Conservation (phyloP, 1,284 basidiomycete species). For the Malassezia yamatoensis region DNA sequence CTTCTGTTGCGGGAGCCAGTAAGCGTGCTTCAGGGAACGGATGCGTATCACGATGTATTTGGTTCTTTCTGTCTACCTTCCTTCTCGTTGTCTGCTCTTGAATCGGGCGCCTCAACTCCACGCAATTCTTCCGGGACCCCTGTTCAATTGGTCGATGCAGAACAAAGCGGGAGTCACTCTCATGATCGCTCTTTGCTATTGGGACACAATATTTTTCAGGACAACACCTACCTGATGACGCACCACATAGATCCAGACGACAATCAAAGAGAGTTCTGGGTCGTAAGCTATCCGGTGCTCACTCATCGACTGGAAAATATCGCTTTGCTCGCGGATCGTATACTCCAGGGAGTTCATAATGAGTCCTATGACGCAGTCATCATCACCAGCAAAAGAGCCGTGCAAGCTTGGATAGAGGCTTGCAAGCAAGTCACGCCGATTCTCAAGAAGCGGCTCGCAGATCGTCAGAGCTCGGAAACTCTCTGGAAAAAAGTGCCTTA, state of each 20-base stretch:
- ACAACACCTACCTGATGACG: slow-evolving; percentile 33
- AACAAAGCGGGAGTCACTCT: not conserved
- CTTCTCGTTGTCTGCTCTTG: slow-evolving; percentile 37
- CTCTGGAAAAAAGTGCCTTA: slow-evolving; percentile 34
- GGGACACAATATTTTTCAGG: slow-evolving; percentile 8
- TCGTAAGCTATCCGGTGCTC: slow-evolving; percentile 35
- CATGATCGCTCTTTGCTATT: not conserved
- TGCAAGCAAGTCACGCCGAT: slow-evolving; percentile 19
- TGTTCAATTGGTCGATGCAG: not conserved
- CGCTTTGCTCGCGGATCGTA: slow-evolving; percentile 21
- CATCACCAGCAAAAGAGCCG: slow-evolving; percentile 38
- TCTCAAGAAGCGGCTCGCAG: slow-evolving; percentile 5
- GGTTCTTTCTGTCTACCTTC: slow-evolving; percentile 43
- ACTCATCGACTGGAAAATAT: slow-evolving; percentile 24
- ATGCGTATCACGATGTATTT: slow-evolving; percentile 45
- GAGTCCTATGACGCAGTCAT: slow-evolving; percentile 30
- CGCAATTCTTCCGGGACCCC: slow-evolving; percentile 13
- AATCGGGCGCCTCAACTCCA: slow-evolving; percentile 38
- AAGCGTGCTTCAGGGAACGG: slow-evolving; percentile 37
- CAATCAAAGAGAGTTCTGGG: slow-evolving; percentile 29
- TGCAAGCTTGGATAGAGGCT: slow-evolving; percentile 37
- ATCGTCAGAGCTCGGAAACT: not conserved
- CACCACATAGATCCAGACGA: slow-evolving; percentile 29
- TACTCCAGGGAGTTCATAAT: slow-evolving; percentile 6
- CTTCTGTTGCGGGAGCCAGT: slow-evolving; percentile 40